A percentile compares a stretch with the other conserved stretches of the same genome.
These are phyloP conservation scores for Gossypium davidsonii DNA, from an alignment of 441 rosid species.

Conservation along the genomic window DNA sequence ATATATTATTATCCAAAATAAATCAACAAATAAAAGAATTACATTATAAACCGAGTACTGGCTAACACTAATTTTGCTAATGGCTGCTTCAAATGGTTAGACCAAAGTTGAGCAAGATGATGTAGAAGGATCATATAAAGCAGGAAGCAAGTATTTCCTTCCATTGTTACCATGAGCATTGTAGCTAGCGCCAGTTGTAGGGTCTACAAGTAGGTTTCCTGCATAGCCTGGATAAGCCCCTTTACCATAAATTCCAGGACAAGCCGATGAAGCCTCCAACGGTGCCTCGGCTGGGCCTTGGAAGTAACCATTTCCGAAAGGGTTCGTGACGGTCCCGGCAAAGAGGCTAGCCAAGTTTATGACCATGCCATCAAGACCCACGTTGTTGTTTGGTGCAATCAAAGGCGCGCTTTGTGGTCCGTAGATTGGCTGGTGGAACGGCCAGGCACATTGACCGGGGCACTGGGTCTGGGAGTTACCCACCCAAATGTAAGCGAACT, in stretches of 20 bases:
- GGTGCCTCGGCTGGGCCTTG: slow-evolving; percentile 68
- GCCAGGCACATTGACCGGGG: slow-evolving; percentile 79
- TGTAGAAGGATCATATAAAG: slow-evolving; percentile 55
- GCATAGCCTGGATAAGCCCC: slow-evolving; percentile 82
- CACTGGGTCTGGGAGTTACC: slow-evolving; percentile 71
- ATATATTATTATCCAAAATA: slow-evolving; percentile 18
- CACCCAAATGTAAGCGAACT: slow-evolving; percentile 69
- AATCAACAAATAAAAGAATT: slow-evolving; percentile 37
- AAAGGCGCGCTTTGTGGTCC: slow-evolving; percentile 57
- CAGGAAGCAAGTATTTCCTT: slow-evolving; percentile 67
- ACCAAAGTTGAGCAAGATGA: slow-evolving; percentile 51
- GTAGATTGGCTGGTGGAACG: slow-evolving; percentile 62
- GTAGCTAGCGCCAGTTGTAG: slow-evolving; percentile 62
- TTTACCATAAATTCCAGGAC: slow-evolving; percentile 60
- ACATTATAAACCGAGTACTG: slow-evolving; percentile 13
- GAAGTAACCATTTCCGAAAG: slow-evolving; percentile 59
- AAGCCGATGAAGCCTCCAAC: slow-evolving; percentile 73
- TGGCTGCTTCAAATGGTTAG: slow-evolving; percentile 15
- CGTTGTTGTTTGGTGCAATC: slow-evolving; percentile 65
- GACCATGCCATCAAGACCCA: slow-evolving; percentile 78
- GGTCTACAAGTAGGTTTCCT: slow-evolving; percentile 49
- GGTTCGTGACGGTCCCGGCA: slow-evolving; percentile 72
- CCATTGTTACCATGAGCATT: slow-evolving; percentile 59
- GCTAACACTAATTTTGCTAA: not conserved
- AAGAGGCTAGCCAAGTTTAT: slow-evolving; percentile 60